A percentile compares a stretch with the other conserved stretches of the same genome.
Conservation (phyloP, 177 flowering plant genomes). For the Vitis hybrid region DNA sequence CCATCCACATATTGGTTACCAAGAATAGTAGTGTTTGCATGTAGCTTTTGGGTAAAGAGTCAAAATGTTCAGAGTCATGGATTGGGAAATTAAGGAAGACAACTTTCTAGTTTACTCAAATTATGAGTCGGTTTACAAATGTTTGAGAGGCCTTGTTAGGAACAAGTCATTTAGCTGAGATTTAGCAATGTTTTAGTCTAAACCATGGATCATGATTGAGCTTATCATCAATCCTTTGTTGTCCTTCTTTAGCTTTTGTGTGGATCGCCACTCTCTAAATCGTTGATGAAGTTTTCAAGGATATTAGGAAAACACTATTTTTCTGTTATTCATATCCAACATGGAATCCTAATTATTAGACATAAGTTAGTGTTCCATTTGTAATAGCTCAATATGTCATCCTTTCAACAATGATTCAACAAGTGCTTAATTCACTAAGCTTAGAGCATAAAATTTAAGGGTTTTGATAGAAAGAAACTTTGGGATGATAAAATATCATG, state of each 20-base stretch:
- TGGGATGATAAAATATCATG: no score
- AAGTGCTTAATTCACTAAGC: no score
- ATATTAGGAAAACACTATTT: no score
- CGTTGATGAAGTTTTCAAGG: no score
- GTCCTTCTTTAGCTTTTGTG: neutral
- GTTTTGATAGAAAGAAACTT: no score
- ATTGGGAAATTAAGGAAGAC: neutral
- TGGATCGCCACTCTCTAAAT: neutral
- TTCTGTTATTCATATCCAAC: no score
- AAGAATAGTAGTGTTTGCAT: constrained; percentile 4
- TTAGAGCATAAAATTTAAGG: no score
- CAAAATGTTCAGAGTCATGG: neutral
- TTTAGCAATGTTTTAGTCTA: neutral
- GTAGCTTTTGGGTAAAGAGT: constrained; percentile 6
- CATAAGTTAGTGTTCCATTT: no score
- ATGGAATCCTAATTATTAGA: no score
- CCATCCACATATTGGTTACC: neutral
- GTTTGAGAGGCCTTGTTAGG: constrained; percentile 1
- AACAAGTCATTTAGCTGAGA: neutral
- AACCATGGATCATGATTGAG: neutral
- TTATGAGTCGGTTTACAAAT: neutral
- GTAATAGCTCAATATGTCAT: no score
- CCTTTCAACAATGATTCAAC: no score
- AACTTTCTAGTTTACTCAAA: neutral
- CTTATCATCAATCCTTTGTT: neutral